Base-by-base conservation (phyloP, 228 moss, liverwort and hornwort species). In the Sphagnum fallax region DNA sequence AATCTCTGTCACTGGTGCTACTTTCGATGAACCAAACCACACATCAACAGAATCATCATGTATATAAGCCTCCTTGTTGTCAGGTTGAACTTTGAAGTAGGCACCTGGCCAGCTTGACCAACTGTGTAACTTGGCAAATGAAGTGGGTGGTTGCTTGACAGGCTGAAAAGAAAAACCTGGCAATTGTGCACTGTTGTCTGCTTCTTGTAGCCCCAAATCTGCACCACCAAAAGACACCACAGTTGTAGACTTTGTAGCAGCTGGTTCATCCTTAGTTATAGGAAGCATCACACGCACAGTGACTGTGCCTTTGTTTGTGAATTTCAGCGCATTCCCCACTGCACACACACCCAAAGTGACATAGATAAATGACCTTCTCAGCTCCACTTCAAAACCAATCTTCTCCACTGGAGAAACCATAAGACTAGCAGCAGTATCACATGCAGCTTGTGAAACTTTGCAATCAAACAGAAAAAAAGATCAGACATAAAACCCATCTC, bases 251-350 rank as follows among this genome's bases (percentile, higher is more conserved):
- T 32, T 32, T 32, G 32, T 32, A 32, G 32, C 32, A 32, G 32
- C 32, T 32, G 2, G 32, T 2, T 32, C 32, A 0, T 32, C 32
- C 32, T 32, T 32, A 32, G 32, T 32, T 32, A 2, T 32, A 51
- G 71, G 64, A 48, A 81, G 67, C 62, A 61, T 60, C 4, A 88
- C 80, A 10, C 72, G 76, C 14, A 88, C 78, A 32, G 74, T 69
- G 48, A 88, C 85, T 16, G 80, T 74, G 58, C 88, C 88, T 75
- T 82, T 52, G 49, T 84, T 80, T 10, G 88, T 88, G 62, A 88
- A 88, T 74, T 88, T 88, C 74, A 88, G 76, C 4, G 88, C 82
- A 81, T 88, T 88, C 16, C 88, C 88, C 67, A 81, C 88, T 87
- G 70, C 69, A 71, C 51, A 65, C n/a, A 15, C 1, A 9, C 8